Evolutionary conservation across 805 yeast genomes (phyloP), one percentile per base, ranked within the genome.

Genomic region (Candida sakaeoensis): DNA sequence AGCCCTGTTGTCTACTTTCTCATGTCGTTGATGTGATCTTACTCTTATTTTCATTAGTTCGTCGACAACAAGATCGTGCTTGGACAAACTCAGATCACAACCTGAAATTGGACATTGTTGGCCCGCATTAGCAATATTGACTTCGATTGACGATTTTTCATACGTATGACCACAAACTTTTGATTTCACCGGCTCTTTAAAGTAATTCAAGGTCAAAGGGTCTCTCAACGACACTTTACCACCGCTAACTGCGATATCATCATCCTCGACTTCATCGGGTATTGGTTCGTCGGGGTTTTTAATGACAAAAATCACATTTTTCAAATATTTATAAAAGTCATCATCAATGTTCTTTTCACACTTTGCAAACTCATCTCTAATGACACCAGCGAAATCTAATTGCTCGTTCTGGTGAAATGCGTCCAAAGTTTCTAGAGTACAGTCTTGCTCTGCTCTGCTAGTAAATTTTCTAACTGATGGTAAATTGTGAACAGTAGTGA

Each of bases 211-310:
- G 0, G 89, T 76, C 10, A 85, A 65, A 0, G 91, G 91, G 54
- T 90, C 88, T 18, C 66, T 71, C 42, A 85, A 54, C 34, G 80
- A 78, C n/a, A 85, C 64, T 26, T 63, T 74, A 27, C 93, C 93
- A 41, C 93, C 95, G 8, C 76, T 78, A 5, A 85, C 72, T 30
- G 71, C 75, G 23, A 85, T 33, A 16, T 82, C 91, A 16, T 80
- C 86, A 27, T 75, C 81, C 10, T 69, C 79, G 1, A 54, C 60
- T 5, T 58, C 68, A 12, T 66, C 73, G 0, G 87, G 86, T 14
- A 84, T 50, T 5, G 85, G 81, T 21, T 75, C 76, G 22, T 74
- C 74, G 0, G 93, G 93, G 45, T 79, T 68, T 2, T 68, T 57
- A 13, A 79, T 52, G 5, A 84, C 72, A 50, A 75, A 74, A 1